Conservation (phyloP, 169 alveolate genomes). For the Plasmodium vinckei region DNA sequence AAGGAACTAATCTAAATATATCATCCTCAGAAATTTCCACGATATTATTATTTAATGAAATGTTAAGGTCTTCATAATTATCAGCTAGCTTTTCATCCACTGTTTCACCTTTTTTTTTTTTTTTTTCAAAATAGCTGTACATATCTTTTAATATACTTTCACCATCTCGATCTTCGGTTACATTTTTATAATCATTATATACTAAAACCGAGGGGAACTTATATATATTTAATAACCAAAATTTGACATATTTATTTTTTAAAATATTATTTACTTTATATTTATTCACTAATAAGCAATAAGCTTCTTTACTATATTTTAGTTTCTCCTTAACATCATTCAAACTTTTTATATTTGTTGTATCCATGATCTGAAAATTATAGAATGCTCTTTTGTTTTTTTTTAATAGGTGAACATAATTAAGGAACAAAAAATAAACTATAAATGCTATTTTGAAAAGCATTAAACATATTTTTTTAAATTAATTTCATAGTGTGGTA, state of each 20-base stretch:
- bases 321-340: constrained; percentile 51
- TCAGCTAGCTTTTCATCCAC: background rate
- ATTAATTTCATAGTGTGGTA: background rate
- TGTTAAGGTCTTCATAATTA: background rate
- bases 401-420: constrained; percentile 7
- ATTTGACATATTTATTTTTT: constrained; percentile 40
- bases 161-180: background rate
- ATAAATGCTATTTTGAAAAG: constrained; percentile 2
- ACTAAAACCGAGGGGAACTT: constrained; percentile 64
- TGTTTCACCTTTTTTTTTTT: constrained; percentile 3
- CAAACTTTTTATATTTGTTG: constrained; percentile 21
- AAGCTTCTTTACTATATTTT: constrained; percentile 22
- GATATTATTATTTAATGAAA: background rate
- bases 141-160: constrained; percentile 3
- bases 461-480: constrained; percentile 17
- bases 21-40: background rate
- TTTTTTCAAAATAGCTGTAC: constrained; percentile 7
- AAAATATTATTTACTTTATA: constrained; percentile 28
- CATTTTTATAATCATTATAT: constrained; percentile 12
- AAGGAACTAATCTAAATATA: constrained; percentile 36
- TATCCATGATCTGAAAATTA: constrained; percentile 30
- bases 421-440: background rate
- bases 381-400: constrained; percentile 13
- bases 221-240: constrained; percentile 40
- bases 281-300: constrained; percentile 43